A percentile compares a stretch with the other conserved stretches of the same genome.
These are phyloP conservation scores for Malus fusca DNA, from an alignment of 306 rosid species.

Conservation along the genomic window DNA sequence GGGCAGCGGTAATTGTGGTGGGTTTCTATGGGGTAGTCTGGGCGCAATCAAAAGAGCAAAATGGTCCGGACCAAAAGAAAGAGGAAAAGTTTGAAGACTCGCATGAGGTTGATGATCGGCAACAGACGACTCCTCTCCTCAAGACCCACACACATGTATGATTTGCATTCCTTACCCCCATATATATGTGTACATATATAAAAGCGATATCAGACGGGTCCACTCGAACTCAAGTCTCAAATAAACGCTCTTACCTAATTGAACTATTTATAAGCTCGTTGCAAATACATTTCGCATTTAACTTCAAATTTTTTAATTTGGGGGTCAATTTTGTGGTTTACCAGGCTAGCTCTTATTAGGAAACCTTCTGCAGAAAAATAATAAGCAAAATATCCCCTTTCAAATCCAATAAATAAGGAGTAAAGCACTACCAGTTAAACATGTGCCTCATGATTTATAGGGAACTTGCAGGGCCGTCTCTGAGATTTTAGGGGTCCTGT, in stretches of 20 bases:
- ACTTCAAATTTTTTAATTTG: too few relatives aligned
- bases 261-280: too few relatives aligned
- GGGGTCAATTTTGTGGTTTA: too few relatives aligned
- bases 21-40: slow-evolving; percentile 58
- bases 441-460: not conserved
- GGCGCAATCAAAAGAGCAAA: slow-evolving; percentile 45
- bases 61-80: not conserved
- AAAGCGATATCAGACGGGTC: too few relatives aligned
- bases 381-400: not conserved
- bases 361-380: too few relatives aligned
- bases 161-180: not conserved
- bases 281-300: too few relatives aligned
- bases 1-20: slow-evolving; percentile 35
- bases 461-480: too few relatives aligned
- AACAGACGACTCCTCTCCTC: slow-evolving; percentile 31
- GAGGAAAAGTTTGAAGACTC: not conserved
- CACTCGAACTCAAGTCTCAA: too few relatives aligned
- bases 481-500: too few relatives aligned
- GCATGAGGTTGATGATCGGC: slow-evolving; percentile 5
- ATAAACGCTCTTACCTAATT: too few relatives aligned
- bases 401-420: not conserved
- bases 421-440: not conserved
- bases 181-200: too few relatives aligned
- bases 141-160: slow-evolving; percentile 9
- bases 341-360: too few relatives aligned